Conservation (phyloP, 2,329 filamentous ascomycete species). For the Epichloe bromicola region DNA sequence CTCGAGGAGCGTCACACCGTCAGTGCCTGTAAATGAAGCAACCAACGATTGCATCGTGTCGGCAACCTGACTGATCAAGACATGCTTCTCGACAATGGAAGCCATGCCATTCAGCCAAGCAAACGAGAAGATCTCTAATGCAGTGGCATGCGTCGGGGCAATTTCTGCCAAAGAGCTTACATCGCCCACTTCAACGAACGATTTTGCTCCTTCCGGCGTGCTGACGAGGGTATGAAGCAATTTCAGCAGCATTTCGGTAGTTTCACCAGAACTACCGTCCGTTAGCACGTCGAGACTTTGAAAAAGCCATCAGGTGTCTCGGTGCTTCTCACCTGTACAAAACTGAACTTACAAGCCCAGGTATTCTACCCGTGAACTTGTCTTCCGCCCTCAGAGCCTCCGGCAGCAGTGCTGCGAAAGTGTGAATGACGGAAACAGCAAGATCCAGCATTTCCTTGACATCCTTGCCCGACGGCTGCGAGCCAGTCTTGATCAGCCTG, state of each 20-base stretch:
- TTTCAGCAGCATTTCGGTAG: constrained; percentile 40
- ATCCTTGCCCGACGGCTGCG: constrained; percentile 28
- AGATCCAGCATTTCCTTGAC: constrained; percentile 49
- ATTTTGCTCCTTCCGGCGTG: constrained; percentile 34
- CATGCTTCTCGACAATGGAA: constrained; percentile 15
- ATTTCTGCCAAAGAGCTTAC: constrained; percentile 43
- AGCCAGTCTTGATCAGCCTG: constrained; percentile 44
- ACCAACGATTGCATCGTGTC: constrained; percentile 33
- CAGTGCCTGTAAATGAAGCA: constrained; percentile 43
- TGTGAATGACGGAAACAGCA: constrained; percentile 49
- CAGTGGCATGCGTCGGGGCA: constrained; percentile 38
- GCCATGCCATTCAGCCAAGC: constrained; percentile 41
- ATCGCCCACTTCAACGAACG: constrained; percentile 36
- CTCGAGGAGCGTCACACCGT: constrained; percentile 44
- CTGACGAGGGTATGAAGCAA: constrained; percentile 44
- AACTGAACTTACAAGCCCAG: constrained; percentile 38
- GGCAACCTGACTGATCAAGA: constrained; percentile 30
- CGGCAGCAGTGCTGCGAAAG: constrained; percentile 45
- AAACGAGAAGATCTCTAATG: constrained; percentile 41
- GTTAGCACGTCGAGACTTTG: too few species aligned
- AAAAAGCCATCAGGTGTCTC: too few species aligned
- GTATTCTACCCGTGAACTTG: constrained; percentile 40
- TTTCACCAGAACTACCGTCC: constrained; percentile 30
- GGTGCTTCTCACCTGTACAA: constrained; percentile 32
- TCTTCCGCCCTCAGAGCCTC: constrained; percentile 28